A percentile compares a stretch with the other conserved stretches of the same genome.
phyloP scores from a whole-genome alignment of 78 protist species.

The Dictyostelium capitatum region DNA sequence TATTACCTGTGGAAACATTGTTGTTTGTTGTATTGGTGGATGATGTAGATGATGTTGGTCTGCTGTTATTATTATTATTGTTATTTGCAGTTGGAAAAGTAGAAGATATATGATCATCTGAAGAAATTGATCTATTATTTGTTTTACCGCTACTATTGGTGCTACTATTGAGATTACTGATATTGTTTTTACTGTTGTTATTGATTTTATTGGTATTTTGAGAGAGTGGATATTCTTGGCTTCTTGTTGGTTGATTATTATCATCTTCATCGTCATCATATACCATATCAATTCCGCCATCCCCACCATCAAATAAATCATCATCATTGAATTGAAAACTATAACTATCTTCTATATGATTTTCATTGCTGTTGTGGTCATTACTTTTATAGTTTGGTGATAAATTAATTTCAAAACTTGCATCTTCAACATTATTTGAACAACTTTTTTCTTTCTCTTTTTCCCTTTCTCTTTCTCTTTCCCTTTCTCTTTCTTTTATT shows the following conservation, averaged over 20 bases:
- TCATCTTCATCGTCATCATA: neutral
- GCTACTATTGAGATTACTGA: neutral
- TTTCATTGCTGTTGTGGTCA: neutral
- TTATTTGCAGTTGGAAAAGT: neutral
- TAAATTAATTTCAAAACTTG: constrained; percentile 12
- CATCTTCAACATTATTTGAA: neutral
- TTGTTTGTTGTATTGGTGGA: neutral
- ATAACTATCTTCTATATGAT: neutral
- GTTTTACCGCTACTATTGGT: too few species aligned
- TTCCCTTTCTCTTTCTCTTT: neutral
- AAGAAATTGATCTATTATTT: too few species aligned
- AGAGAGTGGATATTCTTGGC: neutral
- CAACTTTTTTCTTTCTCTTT: neutral
- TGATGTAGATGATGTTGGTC: neutral
- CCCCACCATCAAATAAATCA: neutral
- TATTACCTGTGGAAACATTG: neutral
- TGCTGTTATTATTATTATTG: neutral
- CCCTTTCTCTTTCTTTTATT: neutral
- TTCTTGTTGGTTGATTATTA: neutral
- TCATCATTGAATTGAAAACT: neutral
- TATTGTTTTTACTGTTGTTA: neutral
- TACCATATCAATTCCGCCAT: neutral
- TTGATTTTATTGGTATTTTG: neutral
- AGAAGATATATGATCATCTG: too few species aligned
- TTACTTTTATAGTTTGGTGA: neutral